phyloP scores from a whole-genome alignment of 495 filamentous ascomycete genomes.

The Talaromyces wortmannii region DNA sequence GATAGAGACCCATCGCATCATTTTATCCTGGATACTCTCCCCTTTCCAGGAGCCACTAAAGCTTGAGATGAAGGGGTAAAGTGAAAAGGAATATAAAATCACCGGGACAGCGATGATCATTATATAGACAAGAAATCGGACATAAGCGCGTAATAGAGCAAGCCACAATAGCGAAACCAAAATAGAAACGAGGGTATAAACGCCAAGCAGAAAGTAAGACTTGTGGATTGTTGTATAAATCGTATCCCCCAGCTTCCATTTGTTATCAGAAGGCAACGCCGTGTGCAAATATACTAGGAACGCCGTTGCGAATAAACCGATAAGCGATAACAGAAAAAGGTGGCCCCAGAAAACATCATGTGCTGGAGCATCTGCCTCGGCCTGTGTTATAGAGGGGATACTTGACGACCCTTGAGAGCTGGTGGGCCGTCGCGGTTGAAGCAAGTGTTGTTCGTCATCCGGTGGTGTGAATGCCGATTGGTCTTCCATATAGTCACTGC shows the following conservation, averaged over 20 bases:
- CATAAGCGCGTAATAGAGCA: conserved; percentile 76
- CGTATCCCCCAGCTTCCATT: conserved; percentile 73
- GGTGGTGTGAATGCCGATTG: conserved; percentile 33
- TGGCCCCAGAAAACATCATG: conserved; percentile 93
- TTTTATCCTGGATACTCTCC: conserved; percentile 69
- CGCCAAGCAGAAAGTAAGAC: conserved; percentile 81
- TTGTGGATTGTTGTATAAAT: conserved; percentile 84
- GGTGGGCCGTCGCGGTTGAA: conserved; percentile 29
- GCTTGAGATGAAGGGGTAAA: conserved; percentile 88
- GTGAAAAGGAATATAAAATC: conserved; percentile 75
- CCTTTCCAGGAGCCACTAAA: conserved; percentile 69
- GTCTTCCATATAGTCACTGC: conserved; percentile 18
- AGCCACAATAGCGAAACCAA: conserved; percentile 88
- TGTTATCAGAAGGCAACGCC: conserved; percentile 51
- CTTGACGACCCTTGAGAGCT: conserved; percentile 38
- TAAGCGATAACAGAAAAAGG: conserved; percentile 77
- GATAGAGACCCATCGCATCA: conserved; percentile 81
- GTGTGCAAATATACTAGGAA: conserved; percentile 87
- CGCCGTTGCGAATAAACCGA: conserved; percentile 77
- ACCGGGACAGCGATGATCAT: conserved; percentile 80
- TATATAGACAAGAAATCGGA: conserved; percentile 68
- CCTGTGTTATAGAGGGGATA: conserved; percentile 38
- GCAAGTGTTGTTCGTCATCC: conserved; percentile 34
- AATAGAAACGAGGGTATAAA: conserved; percentile 86
- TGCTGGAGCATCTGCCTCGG: conserved; percentile 42